Evolutionary conservation across 225 moss, liverwort and hornwort genomes (phyloP).

Genomic region (Pseudisothecium myosuroides): DNA sequence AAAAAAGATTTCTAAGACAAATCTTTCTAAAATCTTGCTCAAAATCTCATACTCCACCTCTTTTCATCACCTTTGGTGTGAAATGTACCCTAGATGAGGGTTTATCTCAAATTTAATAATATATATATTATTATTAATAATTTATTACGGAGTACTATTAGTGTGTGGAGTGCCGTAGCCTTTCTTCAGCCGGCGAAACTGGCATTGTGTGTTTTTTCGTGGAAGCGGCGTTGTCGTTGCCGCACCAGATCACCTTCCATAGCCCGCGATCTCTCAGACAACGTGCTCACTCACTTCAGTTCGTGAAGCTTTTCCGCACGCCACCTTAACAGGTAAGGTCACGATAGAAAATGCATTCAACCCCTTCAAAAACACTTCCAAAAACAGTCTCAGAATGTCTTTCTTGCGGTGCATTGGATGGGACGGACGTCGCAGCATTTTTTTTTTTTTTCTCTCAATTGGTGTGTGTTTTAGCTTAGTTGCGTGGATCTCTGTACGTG

Average conservation of each 20-base stretch:
- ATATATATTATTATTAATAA: too few species aligned
- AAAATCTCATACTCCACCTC: background rate
- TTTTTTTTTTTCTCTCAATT: background rate
- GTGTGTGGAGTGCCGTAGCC: background rate
- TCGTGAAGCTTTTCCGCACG: background rate
- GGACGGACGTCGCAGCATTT: background rate
- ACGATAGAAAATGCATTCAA: background rate
- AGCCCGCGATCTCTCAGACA: background rate
- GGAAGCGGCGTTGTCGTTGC: background rate
- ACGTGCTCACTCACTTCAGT: background rate
- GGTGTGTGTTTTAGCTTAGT: background rate
- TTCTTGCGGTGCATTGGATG: background rate
- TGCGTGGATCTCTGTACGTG: background rate
- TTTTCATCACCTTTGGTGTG: too few species aligned
- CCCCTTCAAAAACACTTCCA: background rate
- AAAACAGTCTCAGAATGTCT: background rate
- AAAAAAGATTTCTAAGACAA: accelerated
- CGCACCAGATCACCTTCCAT: background rate
- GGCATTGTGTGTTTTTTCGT: background rate
- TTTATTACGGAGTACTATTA: too few species aligned
- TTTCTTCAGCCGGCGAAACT: background rate
- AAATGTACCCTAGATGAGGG: too few species aligned
- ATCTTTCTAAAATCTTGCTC: background rate
- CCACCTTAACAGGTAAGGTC: background rate
- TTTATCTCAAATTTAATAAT: background rate